phyloP scores from a whole-genome alignment of 306 rosid species.

The Rosa chinensis region DNA sequence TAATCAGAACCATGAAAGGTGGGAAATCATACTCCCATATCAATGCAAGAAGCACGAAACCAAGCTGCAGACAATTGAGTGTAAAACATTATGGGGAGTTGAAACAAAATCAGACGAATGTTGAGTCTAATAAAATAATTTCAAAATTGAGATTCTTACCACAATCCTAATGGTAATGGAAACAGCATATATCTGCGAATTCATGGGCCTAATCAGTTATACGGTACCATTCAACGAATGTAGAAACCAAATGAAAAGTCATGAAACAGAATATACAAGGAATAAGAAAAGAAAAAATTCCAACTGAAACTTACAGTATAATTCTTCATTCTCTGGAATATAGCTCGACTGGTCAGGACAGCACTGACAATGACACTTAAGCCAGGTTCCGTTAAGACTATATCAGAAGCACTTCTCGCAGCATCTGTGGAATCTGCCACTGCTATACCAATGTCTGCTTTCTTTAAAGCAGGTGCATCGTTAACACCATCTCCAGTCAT shows the following conservation, averaged over 20 bases:
- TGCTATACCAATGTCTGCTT: conserved; percentile 91
- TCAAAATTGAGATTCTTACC: conserved; percentile 48
- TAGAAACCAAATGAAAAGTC: background rate
- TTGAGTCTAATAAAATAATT: background rate
- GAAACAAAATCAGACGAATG: conserved; percentile 7
- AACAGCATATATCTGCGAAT: conserved; percentile 78
- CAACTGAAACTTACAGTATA: conserved; percentile 50
- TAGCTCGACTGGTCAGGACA: conserved; percentile 81
- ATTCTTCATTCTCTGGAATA: conserved; percentile 91
- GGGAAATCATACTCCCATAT: conserved; percentile 94
- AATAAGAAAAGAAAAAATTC: background rate
- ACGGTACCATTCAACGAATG: conserved; percentile 1
- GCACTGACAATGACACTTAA: conserved; percentile 80
- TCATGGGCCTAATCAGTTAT: conserved; percentile 16
- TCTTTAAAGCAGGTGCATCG: conserved; percentile 90
- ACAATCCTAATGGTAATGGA: conserved; percentile 89
- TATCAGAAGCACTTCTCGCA: conserved; percentile 80
- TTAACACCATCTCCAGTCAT: conserved; percentile 95
- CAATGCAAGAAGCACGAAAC: conserved; percentile 76
- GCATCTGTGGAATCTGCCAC: conserved; percentile 93
- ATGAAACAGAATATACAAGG: conserved; percentile 7
- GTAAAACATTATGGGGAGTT: conserved; percentile 20
- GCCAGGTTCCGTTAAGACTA: conserved; percentile 88
- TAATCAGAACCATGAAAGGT: conserved; percentile 86
- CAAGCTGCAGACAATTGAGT: conserved; percentile 63